These are phyloP conservation scores for Strigomonas culicis DNA, from an alignment of 208 protist genomes.

Conservation along the genomic window DNA sequence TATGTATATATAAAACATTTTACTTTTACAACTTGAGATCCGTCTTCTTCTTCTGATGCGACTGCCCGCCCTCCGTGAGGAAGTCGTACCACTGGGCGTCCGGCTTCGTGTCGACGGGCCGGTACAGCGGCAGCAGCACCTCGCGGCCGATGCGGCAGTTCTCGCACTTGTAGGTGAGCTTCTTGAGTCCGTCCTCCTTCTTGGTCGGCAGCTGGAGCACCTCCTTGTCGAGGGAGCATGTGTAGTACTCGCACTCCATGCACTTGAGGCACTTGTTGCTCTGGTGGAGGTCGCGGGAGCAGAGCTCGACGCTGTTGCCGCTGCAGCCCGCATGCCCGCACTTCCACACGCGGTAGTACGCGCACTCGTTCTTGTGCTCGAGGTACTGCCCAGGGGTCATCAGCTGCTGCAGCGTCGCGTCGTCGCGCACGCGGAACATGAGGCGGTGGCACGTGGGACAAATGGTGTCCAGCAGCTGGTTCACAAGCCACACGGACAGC, in stretches of 20 bases:
- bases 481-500: slow-evolving; percentile 51
- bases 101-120: slow-evolving; percentile 61
- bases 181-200: slow-evolving; percentile 78
- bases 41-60: slow-evolving; percentile 41
- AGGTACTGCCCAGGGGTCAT: slow-evolving; percentile 77
- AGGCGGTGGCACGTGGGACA: slow-evolving; percentile 64
- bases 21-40: slow-evolving; percentile 3
- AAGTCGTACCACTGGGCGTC: slow-evolving; percentile 81
- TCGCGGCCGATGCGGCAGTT: slow-evolving; percentile 75
- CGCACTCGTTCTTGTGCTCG: slow-evolving; percentile 69
- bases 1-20: slow-evolving; percentile 6
- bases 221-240: slow-evolving; percentile 63
- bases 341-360: slow-evolving; percentile 81
- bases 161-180: slow-evolving; percentile 69
- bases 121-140: slow-evolving; percentile 71
- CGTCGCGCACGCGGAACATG: slow-evolving; percentile 77
- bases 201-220: slow-evolving; percentile 76
- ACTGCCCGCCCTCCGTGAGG: slow-evolving; percentile 56
- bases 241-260: slow-evolving; percentile 88
- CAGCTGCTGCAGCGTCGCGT: slow-evolving; percentile 44
- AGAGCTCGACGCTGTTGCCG: slow-evolving; percentile 51
- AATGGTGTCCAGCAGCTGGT: slow-evolving; percentile 71
- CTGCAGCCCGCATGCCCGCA: slow-evolving; percentile 59
- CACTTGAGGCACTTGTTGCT: slow-evolving; percentile 78
- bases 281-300: slow-evolving; percentile 80